Conservation (phyloP, 805 yeast species). For the Monosporozyma yasuniensis region DNA sequence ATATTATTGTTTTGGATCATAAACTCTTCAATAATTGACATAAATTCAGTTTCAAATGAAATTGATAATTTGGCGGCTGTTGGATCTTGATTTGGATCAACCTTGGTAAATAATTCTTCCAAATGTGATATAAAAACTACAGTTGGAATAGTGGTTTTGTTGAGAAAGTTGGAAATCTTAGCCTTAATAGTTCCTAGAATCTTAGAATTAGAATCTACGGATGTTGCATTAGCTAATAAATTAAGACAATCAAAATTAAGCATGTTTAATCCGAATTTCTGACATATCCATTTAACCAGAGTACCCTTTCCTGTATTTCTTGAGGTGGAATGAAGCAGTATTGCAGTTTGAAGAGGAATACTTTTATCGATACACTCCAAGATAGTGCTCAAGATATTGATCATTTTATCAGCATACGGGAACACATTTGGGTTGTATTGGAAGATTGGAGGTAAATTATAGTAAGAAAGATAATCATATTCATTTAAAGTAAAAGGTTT, state of each 20-base stretch:
- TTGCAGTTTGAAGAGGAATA: conserved; percentile 45
- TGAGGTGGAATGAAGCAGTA: conserved; percentile 58
- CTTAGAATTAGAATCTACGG: conserved; percentile 65
- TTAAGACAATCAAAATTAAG: conserved; percentile 62
- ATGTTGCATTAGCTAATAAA: conserved; percentile 35
- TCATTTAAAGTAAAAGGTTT: conserved; percentile 27
- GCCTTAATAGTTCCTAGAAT: conserved; percentile 74
- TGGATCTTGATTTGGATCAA: conserved; percentile 48
- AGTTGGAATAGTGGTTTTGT: conserved; percentile 36
- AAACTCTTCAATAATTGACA: conserved; percentile 49
- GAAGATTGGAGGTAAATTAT: conserved; percentile 36
- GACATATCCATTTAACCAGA: conserved; percentile 45
- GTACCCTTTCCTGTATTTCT: conserved; percentile 76
- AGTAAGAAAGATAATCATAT: conserved; percentile 40
- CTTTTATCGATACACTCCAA: conserved; percentile 22
- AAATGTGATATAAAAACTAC: conserved; percentile 61
- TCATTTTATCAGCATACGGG: conserved; percentile 42
- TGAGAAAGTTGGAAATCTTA: conserved; percentile 54
- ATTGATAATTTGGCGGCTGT: conserved; percentile 27
- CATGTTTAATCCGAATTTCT: conserved; percentile 55
- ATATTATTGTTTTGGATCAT: conserved; percentile 30
- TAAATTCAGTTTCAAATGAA: conserved; percentile 40
- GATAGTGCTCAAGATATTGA: conserved; percentile 48
- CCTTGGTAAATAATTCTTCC: conserved; percentile 61
- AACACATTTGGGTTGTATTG: conserved; percentile 30